Evolutionary conservation across 768 basidiomycete genomes (phyloP), one percentile per base, ranked within the genome.

Genomic region (Boletus barrowsii): DNA sequence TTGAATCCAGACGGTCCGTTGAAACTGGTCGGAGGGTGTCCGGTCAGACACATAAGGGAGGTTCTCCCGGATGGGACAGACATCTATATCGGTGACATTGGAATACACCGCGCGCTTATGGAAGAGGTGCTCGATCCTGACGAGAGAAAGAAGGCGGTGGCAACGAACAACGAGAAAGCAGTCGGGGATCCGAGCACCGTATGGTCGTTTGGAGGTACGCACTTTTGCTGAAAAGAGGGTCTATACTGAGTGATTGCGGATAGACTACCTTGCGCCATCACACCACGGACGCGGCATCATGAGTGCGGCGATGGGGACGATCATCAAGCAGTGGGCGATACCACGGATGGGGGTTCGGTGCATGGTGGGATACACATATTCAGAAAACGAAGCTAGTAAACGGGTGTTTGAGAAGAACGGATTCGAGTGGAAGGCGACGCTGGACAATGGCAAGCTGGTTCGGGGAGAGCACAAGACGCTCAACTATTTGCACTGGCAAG

Each of bases 201-300:
- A 26, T 88, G 83, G 83, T 75, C 73, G 13, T 67, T 87, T 32
- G 87, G 86, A 58, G 76, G 87, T 87, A 65, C 13, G 78, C 55
- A 13, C 32, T 30, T 14, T 11, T 9, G 5, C 11, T 41, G 11
- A 11, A 40, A 46, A 32, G 11, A 2, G 3, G 20, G 18, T 8
- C 35, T 8, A 49, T 45, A 42, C 51, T 53, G 33, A 49, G 22
- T 39, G 47, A 42, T 6, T 30, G 24, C 2, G 45, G 29, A n/a
- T 61, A 87, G 87, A 86, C 62, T 87, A 78, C 57, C 68, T 89
- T 40, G 78, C 75, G 6, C 74, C 82, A 15, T 79, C 77, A 33
- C 79, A 86, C 62, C 87, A 88, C 53, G 76, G 86, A 30, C 75
- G 72, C 59, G 87, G 88, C 0, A 88, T 90, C 57, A 90, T 90